These are phyloP conservation scores for Colletotrichum acutatum DNA, from an alignment of 2,329 filamentous ascomycete species.

Conservation along the genomic window DNA sequence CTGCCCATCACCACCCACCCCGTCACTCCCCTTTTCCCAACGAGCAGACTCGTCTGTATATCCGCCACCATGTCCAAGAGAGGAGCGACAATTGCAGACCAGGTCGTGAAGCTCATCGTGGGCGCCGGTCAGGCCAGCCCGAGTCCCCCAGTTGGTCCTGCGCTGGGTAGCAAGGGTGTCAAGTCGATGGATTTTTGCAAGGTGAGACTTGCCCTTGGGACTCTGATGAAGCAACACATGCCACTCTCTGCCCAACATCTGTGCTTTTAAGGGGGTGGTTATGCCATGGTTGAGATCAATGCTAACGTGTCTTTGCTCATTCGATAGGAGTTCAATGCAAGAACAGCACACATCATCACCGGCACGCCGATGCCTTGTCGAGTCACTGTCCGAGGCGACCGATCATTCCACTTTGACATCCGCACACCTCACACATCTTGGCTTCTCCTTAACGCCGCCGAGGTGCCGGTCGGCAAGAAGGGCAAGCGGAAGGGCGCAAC, in stretches of 20 bases:
- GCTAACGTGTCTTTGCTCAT: constrained; percentile 26
- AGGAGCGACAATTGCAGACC: constrained; percentile 61
- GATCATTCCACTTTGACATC: constrained; percentile 91
- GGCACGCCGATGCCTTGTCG: constrained; percentile 91
- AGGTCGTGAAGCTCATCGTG: constrained; percentile 97
- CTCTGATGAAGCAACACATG: constrained; percentile 24
- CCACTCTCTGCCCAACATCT: constrained; percentile 25
- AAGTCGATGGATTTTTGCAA: constrained; percentile 99
- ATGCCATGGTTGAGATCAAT: constrained; percentile 31
- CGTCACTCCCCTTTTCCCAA: neutral
- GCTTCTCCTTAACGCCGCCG: constrained; percentile 85
- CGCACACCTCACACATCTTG: constrained; percentile 95
- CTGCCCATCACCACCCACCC: neutral
- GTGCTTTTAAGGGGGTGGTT: constrained; percentile 18
- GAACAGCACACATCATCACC: constrained; percentile 83
- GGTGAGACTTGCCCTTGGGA: constrained; percentile 58
- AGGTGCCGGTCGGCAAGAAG: constrained; percentile 77
- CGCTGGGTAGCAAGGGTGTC: constrained; percentile 95
- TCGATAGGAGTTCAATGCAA: constrained; percentile 91
- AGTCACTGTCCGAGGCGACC: constrained; percentile 91
- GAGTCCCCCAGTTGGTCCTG: constrained; percentile 94
- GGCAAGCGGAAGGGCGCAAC: constrained; percentile 82
- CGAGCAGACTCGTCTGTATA: constrained; percentile 32
- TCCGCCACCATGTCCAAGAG: constrained; percentile 62
- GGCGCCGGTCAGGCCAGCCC: constrained; percentile 95